Evolutionary conservation across 352 stramenopile genomes (phyloP), one percentile per base, ranked within the genome.

Genomic region (Pythium oligandrum): DNA sequence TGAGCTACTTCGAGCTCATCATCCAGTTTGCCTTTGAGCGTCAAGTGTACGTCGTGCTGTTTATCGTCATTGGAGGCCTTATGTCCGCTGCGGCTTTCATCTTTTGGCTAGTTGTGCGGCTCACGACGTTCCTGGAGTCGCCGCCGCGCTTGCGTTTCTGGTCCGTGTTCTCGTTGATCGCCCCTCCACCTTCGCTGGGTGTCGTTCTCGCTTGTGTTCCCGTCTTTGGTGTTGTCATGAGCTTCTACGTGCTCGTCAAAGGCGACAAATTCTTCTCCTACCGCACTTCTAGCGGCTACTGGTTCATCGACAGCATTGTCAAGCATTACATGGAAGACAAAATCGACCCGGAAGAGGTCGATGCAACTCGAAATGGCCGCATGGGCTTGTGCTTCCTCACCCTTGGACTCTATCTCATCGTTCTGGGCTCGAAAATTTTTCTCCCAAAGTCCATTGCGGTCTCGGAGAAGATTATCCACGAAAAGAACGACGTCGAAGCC

Each of bases 21-120:
- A 96, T 98, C 32, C 88, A 97, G 61, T 99, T 99, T 68, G 94
- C 94, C 0, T 99, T 98, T 56, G 85, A 95, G 53, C 75, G 76
- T 17, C 72, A 88, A 46, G 88, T 98, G 6, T 99, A 97, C 48
- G 75, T 98, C 32, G 66, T 94, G 1, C 71, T 99, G 7, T 99
- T 99, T 59, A 74, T 90, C 48, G 79, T 96, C 6, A 83, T 98
- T 30, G 96, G 96, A 10, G 47, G 84, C 40, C 68, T 88, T 44
- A 94, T 96, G 54, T 77, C 96, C 0, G 58, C 73, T 3, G 73
- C 87, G 7, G 78, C 82, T 10, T 77, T 93, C 12, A 48, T 96
- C 1, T 97, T 96, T 55, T 98, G 92, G 91, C 42, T 90, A 5
- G 69, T 98, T 33, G 78, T 97, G 30, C 79, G 94, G 26, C 35